Evolutionary conservation across 352 stramenopile species (phyloP).

Genomic region (Phytophthora cryptogea): DNA sequence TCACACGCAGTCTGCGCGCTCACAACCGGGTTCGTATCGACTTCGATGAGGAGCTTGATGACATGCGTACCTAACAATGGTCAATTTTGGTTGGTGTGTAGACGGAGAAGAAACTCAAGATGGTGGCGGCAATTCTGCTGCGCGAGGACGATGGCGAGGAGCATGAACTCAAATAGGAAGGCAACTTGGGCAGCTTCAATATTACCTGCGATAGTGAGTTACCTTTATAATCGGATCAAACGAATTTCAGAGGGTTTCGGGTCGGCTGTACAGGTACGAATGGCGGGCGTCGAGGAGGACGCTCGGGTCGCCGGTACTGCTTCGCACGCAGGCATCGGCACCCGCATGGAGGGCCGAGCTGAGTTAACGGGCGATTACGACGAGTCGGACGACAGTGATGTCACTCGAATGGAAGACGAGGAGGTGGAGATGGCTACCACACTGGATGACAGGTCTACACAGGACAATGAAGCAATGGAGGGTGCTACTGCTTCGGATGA

Average conservation of each 20-base stretch:
- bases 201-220: background rate
- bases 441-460: background rate
- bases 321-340: conserved; percentile 4
- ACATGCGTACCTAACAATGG: background rate
- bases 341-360: conserved; percentile 5
- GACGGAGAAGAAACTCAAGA: conserved; percentile 63
- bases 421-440: background rate
- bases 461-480: background rate
- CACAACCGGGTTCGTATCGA: conserved; percentile 41
- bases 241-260: no score
- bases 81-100: conserved; percentile 11
- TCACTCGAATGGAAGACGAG: conserved; percentile 3
- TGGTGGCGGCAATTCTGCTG: conserved; percentile 51
- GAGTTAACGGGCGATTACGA: background rate
- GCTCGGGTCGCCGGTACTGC: background rate
- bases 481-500: background rate
- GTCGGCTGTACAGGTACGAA: background rate
- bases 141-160: conserved; percentile 33
- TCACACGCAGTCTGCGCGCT: conserved; percentile 29
- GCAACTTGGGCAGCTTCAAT: background rate
- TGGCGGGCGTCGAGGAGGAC: background rate
- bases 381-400: background rate
- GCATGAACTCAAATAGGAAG: conserved; percentile 24
- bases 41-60: no score
- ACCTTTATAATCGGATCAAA: background rate